Percentiles rank a stretch among this genome's conserved stretches.
phyloP scores from a whole-genome alignment of 1,284 basidiomycete species.

The Grifola frondosa region DNA sequence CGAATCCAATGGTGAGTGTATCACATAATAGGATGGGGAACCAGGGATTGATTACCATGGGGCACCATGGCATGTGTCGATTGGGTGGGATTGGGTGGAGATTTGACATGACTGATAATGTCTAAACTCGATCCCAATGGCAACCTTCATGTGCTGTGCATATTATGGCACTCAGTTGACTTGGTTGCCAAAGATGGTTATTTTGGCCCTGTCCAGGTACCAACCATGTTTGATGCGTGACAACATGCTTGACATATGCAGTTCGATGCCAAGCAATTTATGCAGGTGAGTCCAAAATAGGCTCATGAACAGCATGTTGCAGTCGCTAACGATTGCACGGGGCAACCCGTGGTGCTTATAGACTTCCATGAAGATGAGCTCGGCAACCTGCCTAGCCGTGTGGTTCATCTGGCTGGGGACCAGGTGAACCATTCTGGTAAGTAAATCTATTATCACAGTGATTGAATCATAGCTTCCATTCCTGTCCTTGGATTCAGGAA shows the following conservation, averaged over 20 bases:
- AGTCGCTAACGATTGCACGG: conserved; percentile 38
- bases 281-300: conserved; percentile 41
- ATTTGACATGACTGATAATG: no score
- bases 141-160: no score
- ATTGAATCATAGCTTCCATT: conserved; percentile 31
- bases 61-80: no score
- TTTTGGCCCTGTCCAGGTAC: no score
- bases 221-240: no score
- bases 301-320: conserved; percentile 42
- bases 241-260: conserved; percentile 41
- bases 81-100: no score
- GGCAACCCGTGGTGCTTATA: conserved; percentile 42
- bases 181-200: no score
- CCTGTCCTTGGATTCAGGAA: conserved; percentile 29
- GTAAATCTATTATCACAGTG: conserved; percentile 32
- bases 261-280: conserved; percentile 30
- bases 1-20: no score
- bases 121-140: no score
- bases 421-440: conserved; percentile 34
- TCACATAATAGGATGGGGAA: no score
- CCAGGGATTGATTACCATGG: no score
- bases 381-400: conserved; percentile 35
- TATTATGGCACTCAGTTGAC: no score
- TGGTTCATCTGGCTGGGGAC: conserved; percentile 29
- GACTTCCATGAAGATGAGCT: conserved; percentile 36